Evolutionary conservation across 305 asterid species (phyloP).

Genomic region (Fraxinus greggii): DNA sequence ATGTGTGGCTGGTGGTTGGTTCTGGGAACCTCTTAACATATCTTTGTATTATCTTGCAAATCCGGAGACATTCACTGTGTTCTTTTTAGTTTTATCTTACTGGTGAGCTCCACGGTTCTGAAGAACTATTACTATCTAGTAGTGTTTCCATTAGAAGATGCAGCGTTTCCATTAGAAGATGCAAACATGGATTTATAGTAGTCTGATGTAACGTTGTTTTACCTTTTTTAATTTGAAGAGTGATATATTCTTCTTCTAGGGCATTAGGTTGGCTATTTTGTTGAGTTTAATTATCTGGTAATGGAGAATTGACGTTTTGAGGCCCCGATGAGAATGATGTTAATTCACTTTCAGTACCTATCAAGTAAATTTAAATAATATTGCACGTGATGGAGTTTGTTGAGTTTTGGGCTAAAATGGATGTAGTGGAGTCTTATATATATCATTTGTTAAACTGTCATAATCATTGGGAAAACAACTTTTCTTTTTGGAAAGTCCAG

Average conservation of each 20-base stretch:
- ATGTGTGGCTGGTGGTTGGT: slow-evolving; percentile 14
- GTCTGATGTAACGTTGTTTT: not conserved
- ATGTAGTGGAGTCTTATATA: not conserved
- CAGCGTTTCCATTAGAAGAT: not conserved
- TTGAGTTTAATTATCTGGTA: not conserved
- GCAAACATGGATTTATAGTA: not conserved
- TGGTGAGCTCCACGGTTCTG: not conserved
- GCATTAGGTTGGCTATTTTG: not conserved
- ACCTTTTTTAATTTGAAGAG: not conserved
- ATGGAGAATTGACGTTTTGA: not conserved
- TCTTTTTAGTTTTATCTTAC: not conserved
- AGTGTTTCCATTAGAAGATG: not conserved
- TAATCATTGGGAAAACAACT: not conserved
- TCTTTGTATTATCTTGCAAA: slow-evolving; percentile 6
- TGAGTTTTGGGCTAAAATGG: not conserved
- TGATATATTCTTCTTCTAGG: not conserved
- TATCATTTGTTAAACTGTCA: not conserved
- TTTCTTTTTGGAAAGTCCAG: not conserved
- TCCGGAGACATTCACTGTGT: not conserved
- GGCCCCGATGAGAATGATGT: not conserved
- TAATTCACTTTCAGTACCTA: not conserved
- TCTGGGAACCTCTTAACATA: not conserved
- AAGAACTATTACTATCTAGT: not conserved
- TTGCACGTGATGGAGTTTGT: not conserved
- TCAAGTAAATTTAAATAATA: not conserved